Evolutionary conservation across 2,329 filamentous ascomycete genomes (phyloP), one percentile per base, ranked within the genome.

Genomic region (Alternaria burnsii): DNA sequence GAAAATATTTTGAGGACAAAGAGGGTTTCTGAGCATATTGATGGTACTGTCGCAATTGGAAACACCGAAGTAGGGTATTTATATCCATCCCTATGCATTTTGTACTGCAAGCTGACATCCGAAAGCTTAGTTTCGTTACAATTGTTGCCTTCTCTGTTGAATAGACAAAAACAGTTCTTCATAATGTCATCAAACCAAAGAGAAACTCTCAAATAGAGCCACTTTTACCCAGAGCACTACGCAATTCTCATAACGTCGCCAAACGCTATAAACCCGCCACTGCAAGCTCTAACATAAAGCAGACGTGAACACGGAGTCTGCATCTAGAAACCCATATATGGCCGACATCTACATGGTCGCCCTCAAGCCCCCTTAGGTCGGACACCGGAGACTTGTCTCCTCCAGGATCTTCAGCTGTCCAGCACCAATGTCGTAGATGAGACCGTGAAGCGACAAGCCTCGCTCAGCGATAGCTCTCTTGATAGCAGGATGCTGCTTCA

Each of bases 391-490:
- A 12, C n/a, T 38, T 8, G 52, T 20, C 30, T 70, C 62, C 9
- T 85, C 83, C 59, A 89, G 66, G 61, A 87, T 80, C 56, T 84
- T 81, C 68, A 89, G 77, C 47, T 83, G 74, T n/a, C 86, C 86
- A 24, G 76, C 83, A 5, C 75, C 84, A 60, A 89, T 82, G 70
- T 95, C 89, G 76, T 92, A 94, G 14, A 96, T 82, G 54, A 89
- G 83, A n/a, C 91, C 92, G 76, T 95, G 91, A 6, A 96, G 85
- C 78, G 89, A 82, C 42, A 97, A 78, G 1, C 89, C 90, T 28
- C 91, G 83, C 70, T 92, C 88, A 65, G 82, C 78, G 61, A 93
- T 87, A 26, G 91, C 92, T 63, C 91, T 89, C 71, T 88, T 84
- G 30, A 96, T 85, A 24, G 86, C 85, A 51, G 84, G 82, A 78